Evolutionary conservation across 2,329 filamentous ascomycete genomes (phyloP).

Genomic region (Arthroderma sp.): DNA sequence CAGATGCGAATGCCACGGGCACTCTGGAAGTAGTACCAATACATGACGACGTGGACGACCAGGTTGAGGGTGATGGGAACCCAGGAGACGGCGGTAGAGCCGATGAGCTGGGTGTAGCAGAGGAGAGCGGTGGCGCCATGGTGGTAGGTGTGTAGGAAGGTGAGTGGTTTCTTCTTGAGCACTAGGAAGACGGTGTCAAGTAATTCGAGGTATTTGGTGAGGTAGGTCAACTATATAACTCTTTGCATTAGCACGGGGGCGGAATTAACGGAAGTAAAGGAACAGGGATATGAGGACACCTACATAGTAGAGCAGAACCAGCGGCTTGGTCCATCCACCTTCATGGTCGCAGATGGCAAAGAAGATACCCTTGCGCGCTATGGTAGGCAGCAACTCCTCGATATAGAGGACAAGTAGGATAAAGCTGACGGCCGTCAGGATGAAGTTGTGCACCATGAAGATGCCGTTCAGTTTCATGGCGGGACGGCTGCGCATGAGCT

Average conservation of each 20-base stretch:
- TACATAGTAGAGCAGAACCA: constrained; percentile 88
- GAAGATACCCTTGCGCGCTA: constrained; percentile 67
- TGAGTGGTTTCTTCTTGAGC: constrained; percentile 93
- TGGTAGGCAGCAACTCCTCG: constrained; percentile 73
- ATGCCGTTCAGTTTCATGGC: constrained; percentile 69
- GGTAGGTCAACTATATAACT: constrained; percentile 65
- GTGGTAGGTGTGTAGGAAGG: constrained; percentile 95
- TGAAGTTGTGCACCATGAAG: constrained; percentile 87
- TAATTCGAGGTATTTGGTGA: constrained; percentile 87
- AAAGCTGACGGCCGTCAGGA: constrained; percentile 68
- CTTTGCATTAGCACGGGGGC: constrained; percentile 34
- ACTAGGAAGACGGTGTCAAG: constrained; percentile 87
- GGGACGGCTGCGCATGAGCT: constrained; percentile 70
- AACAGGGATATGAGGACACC: constrained; percentile 28
- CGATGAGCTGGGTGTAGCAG: constrained; percentile 86
- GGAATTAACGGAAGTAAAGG: not conserved
- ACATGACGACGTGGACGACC: constrained; percentile 88
- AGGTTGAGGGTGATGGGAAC: constrained; percentile 79
- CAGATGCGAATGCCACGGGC: constrained; percentile 81
- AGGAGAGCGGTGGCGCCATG: constrained; percentile 84
- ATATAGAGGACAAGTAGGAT: constrained; percentile 65
- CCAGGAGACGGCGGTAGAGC: constrained; percentile 80
- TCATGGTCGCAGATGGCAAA: constrained; percentile 59
- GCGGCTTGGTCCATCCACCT: constrained; percentile 76
- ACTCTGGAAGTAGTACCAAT: constrained; percentile 98